Evolutionary conservation across 2,329 filamentous ascomycete species (phyloP).

Genomic region (Fusarium avenaceum): DNA sequence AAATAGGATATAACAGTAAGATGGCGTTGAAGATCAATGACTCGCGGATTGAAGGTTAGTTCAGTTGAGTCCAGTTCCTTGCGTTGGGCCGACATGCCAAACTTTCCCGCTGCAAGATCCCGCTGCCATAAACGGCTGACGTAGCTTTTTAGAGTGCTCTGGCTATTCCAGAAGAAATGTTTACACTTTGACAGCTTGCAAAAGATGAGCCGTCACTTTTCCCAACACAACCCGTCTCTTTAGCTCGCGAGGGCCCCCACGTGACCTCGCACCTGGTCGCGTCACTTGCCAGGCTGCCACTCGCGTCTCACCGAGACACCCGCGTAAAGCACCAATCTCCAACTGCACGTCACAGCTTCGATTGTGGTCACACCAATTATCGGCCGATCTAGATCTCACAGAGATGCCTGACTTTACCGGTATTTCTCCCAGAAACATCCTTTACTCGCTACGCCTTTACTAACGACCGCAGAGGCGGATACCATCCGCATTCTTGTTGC

Average conservation of each 20-base stretch:
- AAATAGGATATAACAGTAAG: background rate
- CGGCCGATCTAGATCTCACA: background rate
- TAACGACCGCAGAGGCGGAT: slow-evolving; percentile 69
- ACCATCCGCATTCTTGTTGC: slow-evolving; percentile 95
- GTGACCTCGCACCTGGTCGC: slow-evolving; percentile 51
- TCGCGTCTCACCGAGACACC: slow-evolving; percentile 31
- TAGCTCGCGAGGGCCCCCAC: slow-evolving; percentile 26
- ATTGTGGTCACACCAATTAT: slow-evolving; percentile 8
- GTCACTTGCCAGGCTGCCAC: slow-evolving; percentile 37
- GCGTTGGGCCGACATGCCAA: background rate
- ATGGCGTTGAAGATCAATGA: slow-evolving; percentile 3
- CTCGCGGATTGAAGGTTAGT: background rate
- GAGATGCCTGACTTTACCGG: slow-evolving; percentile 53
- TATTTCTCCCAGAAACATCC: slow-evolving; percentile 12
- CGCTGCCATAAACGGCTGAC: slow-evolving; percentile 19
- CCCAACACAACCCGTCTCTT: background rate
- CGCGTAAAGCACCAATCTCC: slow-evolving; percentile 40
- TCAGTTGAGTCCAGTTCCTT: background rate
- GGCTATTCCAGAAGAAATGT: slow-evolving; percentile 30
- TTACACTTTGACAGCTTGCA: slow-evolving; percentile 12
- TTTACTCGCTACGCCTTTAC: background rate
- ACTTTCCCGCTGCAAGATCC: slow-evolving; percentile 34
- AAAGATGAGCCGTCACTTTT: slow-evolving; percentile 39
- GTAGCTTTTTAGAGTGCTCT: slow-evolving; percentile 9
- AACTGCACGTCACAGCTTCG: slow-evolving; percentile 12